Conservation (phyloP, 441 rosid genomes). For the Corymbia citriodora region DNA sequence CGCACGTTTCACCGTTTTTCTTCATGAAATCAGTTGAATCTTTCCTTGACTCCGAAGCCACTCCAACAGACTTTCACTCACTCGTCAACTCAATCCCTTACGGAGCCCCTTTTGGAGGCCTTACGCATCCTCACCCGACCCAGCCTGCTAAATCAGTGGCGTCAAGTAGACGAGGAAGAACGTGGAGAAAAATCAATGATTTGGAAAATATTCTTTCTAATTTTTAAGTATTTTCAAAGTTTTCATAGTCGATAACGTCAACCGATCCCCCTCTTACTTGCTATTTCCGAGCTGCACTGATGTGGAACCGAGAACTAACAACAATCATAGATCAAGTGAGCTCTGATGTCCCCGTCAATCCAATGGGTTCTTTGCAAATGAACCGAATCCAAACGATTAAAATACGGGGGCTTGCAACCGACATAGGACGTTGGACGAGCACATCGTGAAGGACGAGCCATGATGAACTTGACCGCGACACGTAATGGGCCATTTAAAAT, state of each 20-base stretch:
- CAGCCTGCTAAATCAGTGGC: background rate
- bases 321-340: background rate
- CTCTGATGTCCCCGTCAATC: background rate
- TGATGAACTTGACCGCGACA: background rate
- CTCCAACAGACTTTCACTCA: background rate
- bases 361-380: background rate
- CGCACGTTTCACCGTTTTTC: background rate
- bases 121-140: background rate
- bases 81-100: background rate
- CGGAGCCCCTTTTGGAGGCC: background rate
- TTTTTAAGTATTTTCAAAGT: background rate
- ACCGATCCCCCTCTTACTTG: background rate
- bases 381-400: background rate
- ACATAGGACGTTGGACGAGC: background rate
- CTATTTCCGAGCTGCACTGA: background rate
- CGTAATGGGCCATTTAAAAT: background rate
- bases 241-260: background rate
- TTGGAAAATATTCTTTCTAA: background rate
- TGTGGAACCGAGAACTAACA: no score
- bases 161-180: background rate
- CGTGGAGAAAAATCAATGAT: background rate
- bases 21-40: background rate
- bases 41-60: background rate
- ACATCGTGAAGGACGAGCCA: background rate
- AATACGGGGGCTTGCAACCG: background rate